These are phyloP conservation scores for Albifimbria verrucaria DNA, from an alignment of 2,329 filamentous ascomycete genomes.

Conservation along the genomic window DNA sequence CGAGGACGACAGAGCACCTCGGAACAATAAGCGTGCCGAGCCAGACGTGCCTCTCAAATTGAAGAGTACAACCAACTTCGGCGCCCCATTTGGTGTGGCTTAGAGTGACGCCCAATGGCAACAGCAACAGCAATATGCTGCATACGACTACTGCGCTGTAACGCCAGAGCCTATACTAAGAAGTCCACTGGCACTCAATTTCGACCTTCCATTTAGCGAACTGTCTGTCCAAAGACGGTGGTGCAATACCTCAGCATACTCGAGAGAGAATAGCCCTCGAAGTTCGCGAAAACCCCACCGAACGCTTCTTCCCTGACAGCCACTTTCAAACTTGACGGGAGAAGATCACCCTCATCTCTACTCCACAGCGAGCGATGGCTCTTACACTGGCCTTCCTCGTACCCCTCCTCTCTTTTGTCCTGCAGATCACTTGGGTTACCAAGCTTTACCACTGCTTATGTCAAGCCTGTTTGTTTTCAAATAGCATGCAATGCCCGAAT, in stretches of 20 bases:
- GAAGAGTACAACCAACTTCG: slow-evolving; percentile 44
- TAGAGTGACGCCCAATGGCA: slow-evolving; percentile 13
- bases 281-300: too few species aligned
- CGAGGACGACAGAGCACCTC: slow-evolving; percentile 20
- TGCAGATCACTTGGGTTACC: too few species aligned
- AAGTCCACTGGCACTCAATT: slow-evolving; percentile 3
- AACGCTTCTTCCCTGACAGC: too few species aligned
- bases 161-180: slow-evolving; percentile 3
- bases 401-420: too few species aligned
- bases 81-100: slow-evolving; percentile 39
- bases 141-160: slow-evolving; percentile 1
- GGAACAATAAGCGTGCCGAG: slow-evolving; percentile 25
- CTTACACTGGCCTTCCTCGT: too few species aligned
- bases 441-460: too few species aligned
- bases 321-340: too few species aligned
- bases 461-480: too few species aligned
- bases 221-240: background rate
- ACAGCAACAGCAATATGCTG: background rate
- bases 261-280: too few species aligned
- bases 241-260: background rate
- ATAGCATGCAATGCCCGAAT: too few species aligned
- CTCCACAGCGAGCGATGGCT: too few species aligned
- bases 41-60: slow-evolving; percentile 44
- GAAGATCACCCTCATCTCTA: too few species aligned
- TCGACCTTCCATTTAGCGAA: slow-evolving; percentile 5